Conservation (phyloP, 352 stramenopile species). For the Phytophthora kernoviae region DNA sequence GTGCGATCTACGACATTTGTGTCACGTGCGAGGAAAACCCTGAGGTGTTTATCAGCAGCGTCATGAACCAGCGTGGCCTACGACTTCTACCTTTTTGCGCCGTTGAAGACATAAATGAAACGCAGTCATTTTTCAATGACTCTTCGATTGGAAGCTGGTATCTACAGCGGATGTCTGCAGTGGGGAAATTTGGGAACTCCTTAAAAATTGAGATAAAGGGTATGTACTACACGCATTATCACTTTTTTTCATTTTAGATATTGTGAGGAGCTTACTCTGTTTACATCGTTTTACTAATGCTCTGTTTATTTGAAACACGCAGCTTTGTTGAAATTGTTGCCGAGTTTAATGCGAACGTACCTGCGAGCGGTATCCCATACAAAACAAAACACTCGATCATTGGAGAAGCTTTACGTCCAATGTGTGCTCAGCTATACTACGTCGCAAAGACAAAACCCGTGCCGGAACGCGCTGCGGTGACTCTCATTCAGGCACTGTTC, state of each 20-base stretch:
- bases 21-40: conserved; percentile 78
- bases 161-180: conserved; percentile 72
- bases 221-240: conserved; percentile 29
- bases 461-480: conserved; percentile 65
- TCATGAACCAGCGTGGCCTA: conserved; percentile 72
- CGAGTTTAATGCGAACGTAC: conserved; percentile 93
- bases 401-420: conserved; percentile 72
- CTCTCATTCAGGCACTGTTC: conserved; percentile 83
- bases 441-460: conserved; percentile 72
- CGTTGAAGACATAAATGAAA: conserved; percentile 67
- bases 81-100: conserved; percentile 76
- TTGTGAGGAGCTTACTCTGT: not conserved
- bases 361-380: conserved; percentile 82
- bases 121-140: conserved; percentile 81
- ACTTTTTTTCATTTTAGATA: not conserved
- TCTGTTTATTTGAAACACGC: conserved; percentile 4
- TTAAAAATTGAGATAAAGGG: conserved; percentile 65
- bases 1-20: conserved; percentile 79
- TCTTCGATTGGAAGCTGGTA: conserved; percentile 81
- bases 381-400: conserved; percentile 84
- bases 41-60: conserved; percentile 72
- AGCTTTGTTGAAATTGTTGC: conserved; percentile 84
- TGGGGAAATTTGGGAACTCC: conserved; percentile 64
- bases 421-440: conserved; percentile 83
- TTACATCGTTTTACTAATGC: not conserved